Conservation (phyloP, 148 eudicot species). For the Talinum fruticosum region DNA sequence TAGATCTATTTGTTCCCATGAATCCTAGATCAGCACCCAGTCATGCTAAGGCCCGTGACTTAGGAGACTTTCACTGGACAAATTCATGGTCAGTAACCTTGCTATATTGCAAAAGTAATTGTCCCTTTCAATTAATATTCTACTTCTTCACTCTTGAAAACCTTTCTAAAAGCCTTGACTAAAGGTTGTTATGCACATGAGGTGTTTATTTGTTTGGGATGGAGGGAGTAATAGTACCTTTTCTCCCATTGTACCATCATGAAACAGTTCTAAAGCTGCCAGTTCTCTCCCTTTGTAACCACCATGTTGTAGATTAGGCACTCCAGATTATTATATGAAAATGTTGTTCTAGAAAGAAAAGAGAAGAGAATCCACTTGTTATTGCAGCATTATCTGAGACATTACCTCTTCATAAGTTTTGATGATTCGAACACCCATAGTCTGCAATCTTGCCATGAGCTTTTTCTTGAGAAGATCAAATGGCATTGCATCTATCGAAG, state of each 20-base stretch:
- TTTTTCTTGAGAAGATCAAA: slow-evolving; percentile 78
- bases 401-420: slow-evolving; percentile 88
- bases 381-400: background rate
- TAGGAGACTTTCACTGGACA: background rate
- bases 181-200: background rate
- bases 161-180: background rate
- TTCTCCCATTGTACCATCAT: background rate
- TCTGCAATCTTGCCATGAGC: slow-evolving; percentile 77
- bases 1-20: no score
- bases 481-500: slow-evolving; percentile 98
- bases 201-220: background rate
- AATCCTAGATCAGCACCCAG: background rate
- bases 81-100: background rate
- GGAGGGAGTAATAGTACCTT: background rate
- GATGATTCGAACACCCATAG: slow-evolving; percentile 67
- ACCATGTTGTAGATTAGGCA: background rate
- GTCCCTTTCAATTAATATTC: background rate
- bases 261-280: background rate
- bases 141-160: background rate
- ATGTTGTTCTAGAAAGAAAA: background rate
- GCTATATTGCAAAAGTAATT: background rate
- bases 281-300: background rate
- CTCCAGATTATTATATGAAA: background rate
- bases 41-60: background rate
- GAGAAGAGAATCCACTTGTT: background rate